These are phyloP conservation scores for Ogataea saltuana DNA, from an alignment of 805 yeast genomes.

Conservation along the genomic window DNA sequence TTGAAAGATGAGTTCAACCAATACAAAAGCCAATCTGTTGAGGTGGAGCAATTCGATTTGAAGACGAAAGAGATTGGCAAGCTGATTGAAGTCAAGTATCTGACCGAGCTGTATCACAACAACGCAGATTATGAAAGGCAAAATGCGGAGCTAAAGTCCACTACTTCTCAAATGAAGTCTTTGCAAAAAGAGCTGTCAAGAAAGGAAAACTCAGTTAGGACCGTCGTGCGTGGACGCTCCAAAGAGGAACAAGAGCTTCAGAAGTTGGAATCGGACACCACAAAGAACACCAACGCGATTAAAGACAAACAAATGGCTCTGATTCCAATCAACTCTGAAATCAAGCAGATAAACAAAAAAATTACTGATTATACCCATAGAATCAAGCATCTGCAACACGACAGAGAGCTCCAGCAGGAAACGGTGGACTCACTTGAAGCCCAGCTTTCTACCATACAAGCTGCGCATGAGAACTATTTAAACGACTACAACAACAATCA, in stretches of 20 bases:
- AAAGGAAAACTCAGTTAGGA: conserved; percentile 32
- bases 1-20: conserved; percentile 73
- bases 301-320: conserved; percentile 50
- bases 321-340: conserved; percentile 63
- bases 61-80: conserved; percentile 51
- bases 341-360: conserved; percentile 48
- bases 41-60: conserved; percentile 64
- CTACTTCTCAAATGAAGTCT: conserved; percentile 28
- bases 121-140: conserved; percentile 43
- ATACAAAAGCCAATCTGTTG: conserved; percentile 72
- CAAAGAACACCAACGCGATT: conserved; percentile 38
- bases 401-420: conserved; percentile 51
- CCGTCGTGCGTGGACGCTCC: conserved; percentile 43
- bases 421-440: conserved; percentile 42
- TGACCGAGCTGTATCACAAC: conserved; percentile 68
- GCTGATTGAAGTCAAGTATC: conserved; percentile 48
- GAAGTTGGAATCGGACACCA: conserved; percentile 41
- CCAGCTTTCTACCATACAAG: conserved; percentile 44
- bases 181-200: conserved; percentile 23
- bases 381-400: conserved; percentile 50
- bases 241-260: conserved; percentile 45
- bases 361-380: conserved; percentile 48
- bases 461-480: conserved; percentile 26
- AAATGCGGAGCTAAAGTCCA: conserved; percentile 18
- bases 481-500: conserved; percentile 15